Evolutionary conservation across 208 protist genomes (phyloP).

Genomic region (Crithidia acanthocephali): DNA sequence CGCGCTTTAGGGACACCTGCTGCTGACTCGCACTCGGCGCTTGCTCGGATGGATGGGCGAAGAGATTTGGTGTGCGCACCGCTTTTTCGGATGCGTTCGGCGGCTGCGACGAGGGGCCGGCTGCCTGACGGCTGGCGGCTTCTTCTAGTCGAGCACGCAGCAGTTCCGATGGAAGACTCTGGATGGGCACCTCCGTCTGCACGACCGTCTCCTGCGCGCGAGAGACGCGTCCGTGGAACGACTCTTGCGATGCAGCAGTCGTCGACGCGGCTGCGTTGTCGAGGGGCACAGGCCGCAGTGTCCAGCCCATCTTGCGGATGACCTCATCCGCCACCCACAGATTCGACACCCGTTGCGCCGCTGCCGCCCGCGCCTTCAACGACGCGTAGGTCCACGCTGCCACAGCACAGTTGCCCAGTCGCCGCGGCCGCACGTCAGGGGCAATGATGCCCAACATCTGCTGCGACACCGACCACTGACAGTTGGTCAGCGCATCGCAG

Average conservation of each 20-base stretch:
- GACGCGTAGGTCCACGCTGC: conserved; percentile 22
- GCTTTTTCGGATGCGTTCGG: no score
- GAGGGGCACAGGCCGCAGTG: conserved; percentile 5
- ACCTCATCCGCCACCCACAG: conserved; percentile 28
- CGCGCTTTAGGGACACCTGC: neutral
- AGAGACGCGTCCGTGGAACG: neutral
- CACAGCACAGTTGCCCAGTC: neutral
- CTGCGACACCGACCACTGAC: conserved; percentile 19
- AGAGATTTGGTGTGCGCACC: neutral
- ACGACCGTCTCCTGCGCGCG: conserved; percentile 1
- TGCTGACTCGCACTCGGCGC: neutral
- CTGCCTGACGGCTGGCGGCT: no score
- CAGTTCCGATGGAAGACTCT: neutral
- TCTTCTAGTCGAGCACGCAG: neutral
- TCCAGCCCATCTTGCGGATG: conserved; percentile 24
- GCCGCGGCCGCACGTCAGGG: neutral
- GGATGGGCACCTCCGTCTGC: neutral
- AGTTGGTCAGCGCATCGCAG: neutral
- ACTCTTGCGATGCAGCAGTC: neutral
- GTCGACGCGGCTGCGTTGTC: neutral
- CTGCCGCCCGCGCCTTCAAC: conserved; percentile 20
- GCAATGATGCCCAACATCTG: conserved; percentile 16
- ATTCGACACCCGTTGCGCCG: conserved; percentile 27
- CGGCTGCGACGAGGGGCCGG: neutral
- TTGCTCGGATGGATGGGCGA: neutral